Conservation (phyloP, 164 flowering plant genomes). For the Nelumbo lutea region DNA sequence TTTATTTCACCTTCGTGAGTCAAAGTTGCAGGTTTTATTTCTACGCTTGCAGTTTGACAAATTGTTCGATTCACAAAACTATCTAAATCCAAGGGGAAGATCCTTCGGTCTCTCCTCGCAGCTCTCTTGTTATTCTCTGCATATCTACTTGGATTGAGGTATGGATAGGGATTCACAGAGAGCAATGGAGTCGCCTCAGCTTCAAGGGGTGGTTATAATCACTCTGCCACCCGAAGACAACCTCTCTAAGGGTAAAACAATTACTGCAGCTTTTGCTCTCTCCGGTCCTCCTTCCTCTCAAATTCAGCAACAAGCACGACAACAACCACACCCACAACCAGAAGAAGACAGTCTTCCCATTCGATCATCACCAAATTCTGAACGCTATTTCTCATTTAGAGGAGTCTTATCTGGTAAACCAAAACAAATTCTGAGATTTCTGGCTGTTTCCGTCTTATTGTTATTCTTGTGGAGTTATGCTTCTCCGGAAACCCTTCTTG, state of each 20-base stretch:
- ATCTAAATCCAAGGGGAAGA: no score
- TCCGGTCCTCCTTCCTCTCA: slow-evolving; percentile 22
- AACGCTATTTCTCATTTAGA: slow-evolving; percentile 12
- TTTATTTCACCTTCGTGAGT: no score
- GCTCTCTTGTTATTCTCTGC: no score
- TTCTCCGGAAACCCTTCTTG: slow-evolving; percentile 19
- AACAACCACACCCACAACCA: slow-evolving; percentile 1
- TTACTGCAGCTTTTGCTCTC: slow-evolving; percentile 51
- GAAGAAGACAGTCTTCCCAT: slow-evolving; percentile 16
- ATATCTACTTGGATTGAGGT: no score
- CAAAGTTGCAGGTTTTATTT: no score
- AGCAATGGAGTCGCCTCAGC: slow-evolving; percentile 22
- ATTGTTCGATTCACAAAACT: no score
- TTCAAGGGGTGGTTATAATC: slow-evolving; percentile 55
- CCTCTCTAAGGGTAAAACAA: slow-evolving; percentile 75
- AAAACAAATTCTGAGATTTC: slow-evolving; percentile 25
- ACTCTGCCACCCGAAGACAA: slow-evolving; percentile 70
- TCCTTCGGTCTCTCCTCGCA: no score
- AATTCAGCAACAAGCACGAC: neutral
- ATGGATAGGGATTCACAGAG: neutral
- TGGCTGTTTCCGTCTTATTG: slow-evolving; percentile 39
- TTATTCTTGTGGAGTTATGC: slow-evolving; percentile 21
- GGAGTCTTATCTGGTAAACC: slow-evolving; percentile 15
- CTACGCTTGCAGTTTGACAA: no score
- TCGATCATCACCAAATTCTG: slow-evolving; percentile 11